Evolutionary conservation across 139 green algal genomes (phyloP), one percentile per base, ranked within the genome.

Genomic region (Nannochloris sp.): DNA sequence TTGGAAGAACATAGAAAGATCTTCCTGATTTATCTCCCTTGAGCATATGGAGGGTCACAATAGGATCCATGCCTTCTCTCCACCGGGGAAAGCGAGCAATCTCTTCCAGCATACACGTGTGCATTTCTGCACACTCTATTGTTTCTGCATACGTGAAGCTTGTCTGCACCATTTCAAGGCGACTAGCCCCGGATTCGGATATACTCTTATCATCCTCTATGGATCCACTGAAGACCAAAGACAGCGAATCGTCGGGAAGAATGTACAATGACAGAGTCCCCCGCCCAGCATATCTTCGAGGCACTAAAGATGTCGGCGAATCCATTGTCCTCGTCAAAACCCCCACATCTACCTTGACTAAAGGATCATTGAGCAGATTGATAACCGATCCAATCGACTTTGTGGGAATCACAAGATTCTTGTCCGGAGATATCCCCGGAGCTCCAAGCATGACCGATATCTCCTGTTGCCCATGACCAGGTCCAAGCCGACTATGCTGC

Each of bases 41-140:
- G 20, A 78, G 65, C 61, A 72, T 78, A 61, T 78, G 71, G 44
- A 78, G 73, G 23, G 66, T 78, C 6, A 72, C 57, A 26, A 72
- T 36, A 36, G 25, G 51, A 26, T 73, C 71, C 2, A 69, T 56
- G 40, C 13, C 10, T 61, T 36, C 25, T 60, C 40, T 28, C 25
- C 33, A 33, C 45, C 12, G 11, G 10, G 71, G 65, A 20, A 78
- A 78, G 40, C 70, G 63, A 23, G 65, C 71, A 43, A 78, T 23
- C 40, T 72, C 65, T 28, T 78, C 71, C 71, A 66, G 73, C 49
- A 78, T 49, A 2, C 50, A 17, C 43, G 49, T 46, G 55, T 55
- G 10, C 6, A 26, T 46, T 61, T 10, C 26, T 61, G 29, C n/a
- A 30, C 56, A 23, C 14, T 29, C 10, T 45, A 17, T 14, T 11